Conservation (phyloP, 73 alveolate species). For the Tetrahymena borealis region DNA sequence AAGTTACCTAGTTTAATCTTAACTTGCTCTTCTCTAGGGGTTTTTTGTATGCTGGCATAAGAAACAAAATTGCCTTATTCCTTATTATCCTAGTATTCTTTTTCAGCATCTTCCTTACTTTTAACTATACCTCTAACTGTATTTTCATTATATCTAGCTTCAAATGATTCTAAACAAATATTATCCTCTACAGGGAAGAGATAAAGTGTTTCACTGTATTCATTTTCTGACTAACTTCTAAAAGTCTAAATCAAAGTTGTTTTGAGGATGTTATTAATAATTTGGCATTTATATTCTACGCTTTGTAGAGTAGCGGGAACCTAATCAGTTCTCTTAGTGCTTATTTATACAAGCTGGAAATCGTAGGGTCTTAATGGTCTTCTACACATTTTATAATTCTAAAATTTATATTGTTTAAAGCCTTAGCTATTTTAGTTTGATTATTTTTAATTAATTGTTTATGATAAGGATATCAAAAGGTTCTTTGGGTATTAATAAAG, state of each 20-base stretch:
- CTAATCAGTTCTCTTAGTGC: no score
- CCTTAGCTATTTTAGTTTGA: no score
- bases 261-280: background rate
- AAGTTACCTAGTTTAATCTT: conserved; percentile 15
- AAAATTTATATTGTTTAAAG: no score
- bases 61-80: conserved; percentile 18
- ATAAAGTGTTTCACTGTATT: background rate
- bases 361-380: no score
- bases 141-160: background rate
- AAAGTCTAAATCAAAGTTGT: background rate
- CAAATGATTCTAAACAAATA: background rate
- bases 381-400: no score
- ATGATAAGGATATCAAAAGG: no score
- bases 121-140: background rate
- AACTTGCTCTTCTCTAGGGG: background rate
- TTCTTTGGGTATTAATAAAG: no score
- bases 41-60: conserved; percentile 1
- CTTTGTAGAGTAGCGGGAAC: background rate
- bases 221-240: background rate
- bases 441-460: no score
- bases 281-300: background rate
- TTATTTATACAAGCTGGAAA: no score
- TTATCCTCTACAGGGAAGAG: background rate
- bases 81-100: background rate
- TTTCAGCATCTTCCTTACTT: conserved; percentile 10